Conservation (phyloP, 2,329 filamentous ascomycete genomes). For the Trichophyton schoenleinii region DNA sequence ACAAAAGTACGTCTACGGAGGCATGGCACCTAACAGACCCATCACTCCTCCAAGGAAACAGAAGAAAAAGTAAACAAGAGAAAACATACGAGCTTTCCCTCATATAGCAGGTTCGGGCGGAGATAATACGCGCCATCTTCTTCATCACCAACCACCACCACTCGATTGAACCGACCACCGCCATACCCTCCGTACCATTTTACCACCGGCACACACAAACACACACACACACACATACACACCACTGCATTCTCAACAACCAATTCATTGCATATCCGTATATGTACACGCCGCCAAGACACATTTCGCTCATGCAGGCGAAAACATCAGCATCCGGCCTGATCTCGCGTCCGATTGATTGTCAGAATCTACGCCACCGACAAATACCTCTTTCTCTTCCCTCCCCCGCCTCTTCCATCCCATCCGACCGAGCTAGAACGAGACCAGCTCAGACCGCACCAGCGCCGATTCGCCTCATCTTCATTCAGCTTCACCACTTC, state of each 20-base stretch:
- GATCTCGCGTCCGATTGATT: not conserved
- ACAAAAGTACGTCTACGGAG: constrained; percentile 93
- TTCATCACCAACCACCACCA: no score
- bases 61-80: constrained; percentile 49
- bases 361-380: not conserved
- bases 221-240: no score
- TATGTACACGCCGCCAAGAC: not conserved
- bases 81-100: constrained; percentile 59
- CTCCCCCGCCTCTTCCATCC: not conserved
- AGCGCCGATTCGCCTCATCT: not conserved
- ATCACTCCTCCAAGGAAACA: constrained; percentile 59
- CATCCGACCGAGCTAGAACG: constrained; percentile 2
- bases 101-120: constrained; percentile 85
- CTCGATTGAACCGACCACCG: no score
- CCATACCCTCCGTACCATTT: not conserved
- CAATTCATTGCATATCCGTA: not conserved
- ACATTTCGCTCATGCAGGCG: not conserved
- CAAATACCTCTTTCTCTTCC: not conserved
- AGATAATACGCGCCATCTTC: constrained; percentile 47
- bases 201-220: not conserved
- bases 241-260: not conserved
- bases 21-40: constrained; percentile 57
- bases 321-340: not conserved
- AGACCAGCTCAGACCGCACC: not conserved
- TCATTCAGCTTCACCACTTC: no score